Percentiles rank a stretch among this genome's conserved stretches.
These are phyloP conservation scores for Exophiala mesophila DNA, from an alignment of 2,329 filamentous ascomycete genomes.

Conservation along the genomic window DNA sequence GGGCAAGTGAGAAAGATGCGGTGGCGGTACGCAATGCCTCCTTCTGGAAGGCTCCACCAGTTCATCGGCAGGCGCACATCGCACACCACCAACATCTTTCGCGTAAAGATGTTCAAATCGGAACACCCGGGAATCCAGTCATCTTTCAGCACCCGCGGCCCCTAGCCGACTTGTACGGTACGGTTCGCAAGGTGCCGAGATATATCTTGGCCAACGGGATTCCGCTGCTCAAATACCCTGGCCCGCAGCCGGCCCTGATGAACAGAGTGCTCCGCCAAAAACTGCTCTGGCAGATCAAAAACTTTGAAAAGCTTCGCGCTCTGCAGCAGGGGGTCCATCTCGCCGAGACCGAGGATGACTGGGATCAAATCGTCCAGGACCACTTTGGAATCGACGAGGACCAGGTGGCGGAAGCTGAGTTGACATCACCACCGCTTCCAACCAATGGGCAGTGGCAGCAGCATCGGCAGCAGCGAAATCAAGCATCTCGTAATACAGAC, in stretches of 20 bases:
- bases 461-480: too few species aligned
- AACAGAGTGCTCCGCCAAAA: conserved; percentile 36
- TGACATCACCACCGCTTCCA: too few species aligned
- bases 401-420: too few species aligned
- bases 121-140: conserved; percentile 8
- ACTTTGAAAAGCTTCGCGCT: conserved; percentile 32
- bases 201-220: conserved; percentile 38
- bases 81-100: conserved; percentile 9
- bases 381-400: neutral
- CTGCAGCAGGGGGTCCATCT: conserved; percentile 31
- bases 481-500: too few species aligned
- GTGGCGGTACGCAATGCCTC: conserved; percentile 8
- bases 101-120: conserved; percentile 4
- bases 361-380: conserved; percentile 34
- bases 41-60: conserved; percentile 10
- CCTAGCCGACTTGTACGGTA: conserved; percentile 19
- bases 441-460: too few species aligned
- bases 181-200: conserved; percentile 37
- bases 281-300: conserved; percentile 32
- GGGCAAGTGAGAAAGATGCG: conserved; percentile 6
- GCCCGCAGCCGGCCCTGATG: conserved; percentile 39
- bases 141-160: conserved; percentile 21
- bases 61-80: conserved; percentile 3
- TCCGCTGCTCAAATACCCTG: conserved; percentile 42
- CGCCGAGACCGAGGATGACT: conserved; percentile 38